phyloP scores from a whole-genome alignment of 2,329 filamentous ascomycete genomes.

The Aspergillus jensenii region DNA sequence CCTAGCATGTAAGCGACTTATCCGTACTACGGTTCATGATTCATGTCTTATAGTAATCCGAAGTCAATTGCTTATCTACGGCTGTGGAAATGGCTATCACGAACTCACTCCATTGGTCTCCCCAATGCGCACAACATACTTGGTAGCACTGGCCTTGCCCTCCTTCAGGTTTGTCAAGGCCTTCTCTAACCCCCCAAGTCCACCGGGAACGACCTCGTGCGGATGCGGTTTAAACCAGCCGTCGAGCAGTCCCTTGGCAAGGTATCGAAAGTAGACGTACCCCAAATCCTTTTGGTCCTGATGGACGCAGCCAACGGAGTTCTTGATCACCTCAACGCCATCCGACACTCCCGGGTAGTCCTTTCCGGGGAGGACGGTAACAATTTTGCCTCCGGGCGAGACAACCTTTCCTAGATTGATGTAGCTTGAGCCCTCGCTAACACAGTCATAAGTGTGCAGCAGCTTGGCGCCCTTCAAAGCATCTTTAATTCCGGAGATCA shows the following conservation, averaged over 20 bases:
- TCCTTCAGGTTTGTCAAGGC: conserved; percentile 57
- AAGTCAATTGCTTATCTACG: neutral
- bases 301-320: conserved; percentile 3
- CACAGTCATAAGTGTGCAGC: neutral
- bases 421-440: conserved; percentile 14
- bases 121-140: conserved; percentile 55
- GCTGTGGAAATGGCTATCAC: neutral
- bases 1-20: too few species aligned
- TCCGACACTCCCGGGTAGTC: conserved; percentile 1
- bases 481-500: conserved; percentile 47
- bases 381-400: conserved; percentile 14
- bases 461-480: conserved; percentile 22
- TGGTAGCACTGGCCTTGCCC: conserved; percentile 62
- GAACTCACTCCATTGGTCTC: conserved; percentile 39
- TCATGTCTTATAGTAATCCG: neutral
- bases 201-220: conserved; percentile 51
- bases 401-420: conserved; percentile 7
- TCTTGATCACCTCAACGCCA: conserved; percentile 8
- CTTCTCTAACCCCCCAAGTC: conserved; percentile 53
- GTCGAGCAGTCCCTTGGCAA: conserved; percentile 46
- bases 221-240: conserved; percentile 52
- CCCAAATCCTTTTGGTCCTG: conserved; percentile 30
- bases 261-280: conserved; percentile 45
- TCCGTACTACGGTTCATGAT: neutral
- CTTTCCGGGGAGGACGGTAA: conserved; percentile 8